These are phyloP conservation scores for Eleusine indica DNA, from an alignment of 176 grass and related monocot genomes.

Conservation along the genomic window DNA sequence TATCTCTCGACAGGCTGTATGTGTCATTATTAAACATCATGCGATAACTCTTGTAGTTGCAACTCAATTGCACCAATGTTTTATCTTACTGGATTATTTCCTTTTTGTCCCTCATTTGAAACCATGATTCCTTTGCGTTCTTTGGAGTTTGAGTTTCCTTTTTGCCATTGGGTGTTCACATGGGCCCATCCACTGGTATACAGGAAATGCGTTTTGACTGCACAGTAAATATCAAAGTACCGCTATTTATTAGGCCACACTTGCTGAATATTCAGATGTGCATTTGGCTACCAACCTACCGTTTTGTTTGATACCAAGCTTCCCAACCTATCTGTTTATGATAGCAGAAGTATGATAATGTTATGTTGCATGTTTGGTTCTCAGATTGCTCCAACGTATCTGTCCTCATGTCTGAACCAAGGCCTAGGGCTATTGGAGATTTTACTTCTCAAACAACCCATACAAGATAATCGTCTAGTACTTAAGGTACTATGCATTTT, in stretches of 20 bases:
- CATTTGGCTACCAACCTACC: not conserved
- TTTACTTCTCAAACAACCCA: slow-evolving; percentile 87
- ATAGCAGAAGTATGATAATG: slow-evolving; percentile 5
- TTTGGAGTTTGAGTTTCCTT: not conserved
- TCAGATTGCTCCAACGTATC: slow-evolving; percentile 94
- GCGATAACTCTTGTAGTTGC: slow-evolving; percentile 6
- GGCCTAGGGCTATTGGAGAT: slow-evolving; percentile 82
- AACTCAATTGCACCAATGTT: not conserved
- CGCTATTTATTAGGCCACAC: not conserved
- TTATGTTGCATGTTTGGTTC: slow-evolving; percentile 51
- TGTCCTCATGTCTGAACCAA: slow-evolving; percentile 90
- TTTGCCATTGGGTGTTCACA: not conserved
- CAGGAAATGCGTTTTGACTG: not conserved
- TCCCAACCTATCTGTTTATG: slow-evolving; percentile 20
- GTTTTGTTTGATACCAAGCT: slow-evolving; percentile 7
- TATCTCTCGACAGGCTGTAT: not conserved
- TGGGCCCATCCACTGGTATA: slow-evolving; percentile 2
- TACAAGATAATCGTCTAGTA: slow-evolving; percentile 66
- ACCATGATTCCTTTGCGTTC: not conserved
- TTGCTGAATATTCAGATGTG: slow-evolving; percentile 23
- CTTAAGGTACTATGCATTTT: slow-evolving; percentile 73
- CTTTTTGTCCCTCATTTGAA: not conserved
- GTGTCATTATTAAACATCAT: slow-evolving; percentile 11
- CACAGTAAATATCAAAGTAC: not conserved
- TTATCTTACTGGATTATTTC: slow-evolving; percentile 9